Base-by-base conservation (phyloP, 257 asterid species). In the Solanum pimpinellifolium region DNA sequence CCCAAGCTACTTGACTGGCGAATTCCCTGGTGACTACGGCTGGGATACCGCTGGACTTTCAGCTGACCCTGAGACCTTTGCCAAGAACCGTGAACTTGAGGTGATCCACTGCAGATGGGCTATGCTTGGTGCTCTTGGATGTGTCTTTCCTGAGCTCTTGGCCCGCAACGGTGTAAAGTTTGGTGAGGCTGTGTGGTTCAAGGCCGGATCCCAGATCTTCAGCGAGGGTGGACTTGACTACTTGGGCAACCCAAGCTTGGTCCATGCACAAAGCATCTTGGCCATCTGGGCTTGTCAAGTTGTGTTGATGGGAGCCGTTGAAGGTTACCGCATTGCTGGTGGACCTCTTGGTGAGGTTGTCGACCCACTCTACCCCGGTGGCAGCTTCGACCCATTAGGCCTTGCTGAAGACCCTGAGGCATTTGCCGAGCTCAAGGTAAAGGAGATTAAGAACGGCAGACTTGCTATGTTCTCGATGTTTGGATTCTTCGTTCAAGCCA, bases 31-130 rank as follows among this genome's bases (percentile, higher is more conserved):
- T 31, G 96, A 94, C 90, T 94, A 94, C 29, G 95, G 96, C 3
- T 94, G 97, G 95, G 94, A 92, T 88, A 94, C 94, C 11, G 95
- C 95, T n/a, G 94, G 94, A 0, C 96, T 93, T 56, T 93, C 97
- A 15, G 96, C 95, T n/a, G 96, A 94, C 86, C 96, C 95, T 2
- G 84, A 77, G 5, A 77, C 84, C 5, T 77, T 77, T 77, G 41
- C 84, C 65, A 77, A 77, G 84, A 77, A 77, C 65, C 65, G 41
- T 14, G 65, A 77, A 25, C 84, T 77, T 0, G 84, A 77, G 84
- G 84, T 77, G 84, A 77, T 77, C 65, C 84, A 44, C 41, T 77
- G 83, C 39, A 77, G 84, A 77, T 77, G 84, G 84, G 65, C 84
- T 1, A 77, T 44, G 62, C 39, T 77, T 77, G 65, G 65, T 25